A percentile compares a stretch with the other conserved stretches of the same genome.
phyloP scores from a whole-genome alignment of 768 basidiomycete genomes.

The Tubosaeta sp. region DNA sequence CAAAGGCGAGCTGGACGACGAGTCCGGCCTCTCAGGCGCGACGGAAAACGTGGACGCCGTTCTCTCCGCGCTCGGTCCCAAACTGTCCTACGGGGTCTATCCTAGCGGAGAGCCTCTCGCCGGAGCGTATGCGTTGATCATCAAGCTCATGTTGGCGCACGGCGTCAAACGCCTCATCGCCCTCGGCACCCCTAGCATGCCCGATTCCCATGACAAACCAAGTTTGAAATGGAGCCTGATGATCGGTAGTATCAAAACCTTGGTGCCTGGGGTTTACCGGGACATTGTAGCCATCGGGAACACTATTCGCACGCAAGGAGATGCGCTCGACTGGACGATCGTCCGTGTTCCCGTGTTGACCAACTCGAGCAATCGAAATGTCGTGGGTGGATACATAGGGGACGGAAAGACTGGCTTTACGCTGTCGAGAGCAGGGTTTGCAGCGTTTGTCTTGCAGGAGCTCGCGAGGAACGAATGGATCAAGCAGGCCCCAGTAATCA shows the following conservation, averaged over 20 bases:
- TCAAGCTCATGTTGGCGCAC: constrained; percentile 52
- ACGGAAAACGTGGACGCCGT: constrained; percentile 58
- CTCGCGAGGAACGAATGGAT: constrained; percentile 59
- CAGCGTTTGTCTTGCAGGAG: constrained; percentile 55
- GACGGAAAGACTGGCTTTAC: constrained; percentile 49
- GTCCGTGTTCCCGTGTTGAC: constrained; percentile 63
- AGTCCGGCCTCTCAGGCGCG: constrained; percentile 45
- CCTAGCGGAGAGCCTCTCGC: constrained; percentile 56
- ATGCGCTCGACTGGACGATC: constrained; percentile 63
- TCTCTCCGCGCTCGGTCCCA: constrained; percentile 63
- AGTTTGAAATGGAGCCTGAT: constrained; percentile 39
- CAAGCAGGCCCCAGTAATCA: constrained; percentile 36
- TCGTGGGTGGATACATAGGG: constrained; percentile 63
- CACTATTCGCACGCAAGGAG: constrained; percentile 44
- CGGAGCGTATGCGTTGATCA: constrained; percentile 50
- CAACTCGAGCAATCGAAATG: constrained; percentile 40
- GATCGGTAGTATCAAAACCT: constrained; percentile 33
- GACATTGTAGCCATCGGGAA: constrained; percentile 66
- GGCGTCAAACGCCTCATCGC: constrained; percentile 56
- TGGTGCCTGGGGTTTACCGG: constrained; percentile 57
- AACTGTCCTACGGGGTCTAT: constrained; percentile 35
- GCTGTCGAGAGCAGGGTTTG: constrained; percentile 58
- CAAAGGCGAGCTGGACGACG: constrained; percentile 54
- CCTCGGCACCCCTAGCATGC: constrained; percentile 64
- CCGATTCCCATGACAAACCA: constrained; percentile 56